Evolutionary conservation across 306 rosid genomes (phyloP).

Genomic region (Geum urbanum): DNA sequence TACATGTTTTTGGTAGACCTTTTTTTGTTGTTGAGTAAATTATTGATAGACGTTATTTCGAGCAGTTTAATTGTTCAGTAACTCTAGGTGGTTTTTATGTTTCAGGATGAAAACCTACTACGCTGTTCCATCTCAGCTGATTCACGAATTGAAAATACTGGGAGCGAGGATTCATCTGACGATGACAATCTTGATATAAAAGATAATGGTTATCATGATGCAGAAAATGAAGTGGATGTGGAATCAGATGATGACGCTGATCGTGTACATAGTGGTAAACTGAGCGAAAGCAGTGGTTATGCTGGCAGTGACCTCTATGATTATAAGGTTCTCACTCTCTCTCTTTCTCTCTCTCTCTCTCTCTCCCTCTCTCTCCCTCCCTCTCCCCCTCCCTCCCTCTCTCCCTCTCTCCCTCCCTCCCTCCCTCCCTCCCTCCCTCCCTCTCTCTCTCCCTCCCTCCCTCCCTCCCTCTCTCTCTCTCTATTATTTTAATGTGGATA

Average conservation of each 20-base stretch:
- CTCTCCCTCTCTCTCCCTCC: no score
- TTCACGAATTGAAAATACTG: constrained; percentile 85
- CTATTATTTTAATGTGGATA: not conserved
- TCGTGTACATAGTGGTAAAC: constrained; percentile 84
- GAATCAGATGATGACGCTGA: constrained; percentile 91
- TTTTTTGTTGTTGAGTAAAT: no score
- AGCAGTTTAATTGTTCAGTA: not conserved
- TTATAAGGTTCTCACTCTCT: constrained; percentile 64
- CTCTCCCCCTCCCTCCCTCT: no score
- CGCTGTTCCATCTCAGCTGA: constrained; percentile 97
- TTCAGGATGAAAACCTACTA: constrained; percentile 88
- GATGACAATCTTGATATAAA: constrained; percentile 73
- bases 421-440: no score
- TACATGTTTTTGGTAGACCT: not conserved
- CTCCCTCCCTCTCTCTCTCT: no score
- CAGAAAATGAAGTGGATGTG: constrained; percentile 86
- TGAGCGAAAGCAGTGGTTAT: constrained; percentile 97
- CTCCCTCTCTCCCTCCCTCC: no score
- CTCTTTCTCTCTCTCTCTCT: constrained; percentile 14
- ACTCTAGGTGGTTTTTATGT: constrained; percentile 13
- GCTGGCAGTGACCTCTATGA: constrained; percentile 97
- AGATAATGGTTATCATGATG: constrained; percentile 91
- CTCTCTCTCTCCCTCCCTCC: no score
- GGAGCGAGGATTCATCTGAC: constrained; percentile 83
- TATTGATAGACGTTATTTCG: not conserved